Evolutionary conservation across 768 basidiomycete species (phyloP).

Genomic region (Strobilomyces dryophilus): DNA sequence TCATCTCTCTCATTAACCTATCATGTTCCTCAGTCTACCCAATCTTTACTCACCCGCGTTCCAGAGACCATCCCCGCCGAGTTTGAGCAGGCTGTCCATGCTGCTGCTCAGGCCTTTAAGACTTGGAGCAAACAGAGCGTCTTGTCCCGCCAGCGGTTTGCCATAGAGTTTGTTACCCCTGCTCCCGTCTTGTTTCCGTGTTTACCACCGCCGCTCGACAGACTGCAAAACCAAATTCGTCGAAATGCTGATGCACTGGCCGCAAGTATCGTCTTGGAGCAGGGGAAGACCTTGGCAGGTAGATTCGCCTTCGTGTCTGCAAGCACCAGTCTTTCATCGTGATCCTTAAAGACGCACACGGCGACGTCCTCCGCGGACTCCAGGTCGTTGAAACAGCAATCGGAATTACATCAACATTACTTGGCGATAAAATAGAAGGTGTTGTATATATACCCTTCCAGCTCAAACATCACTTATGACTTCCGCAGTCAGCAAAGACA

Average conservation of each 20-base stretch:
- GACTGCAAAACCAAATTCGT: constrained; percentile 83
- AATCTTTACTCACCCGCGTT: constrained; percentile 83
- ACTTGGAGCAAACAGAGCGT: constrained; percentile 86
- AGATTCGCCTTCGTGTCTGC: constrained; percentile 8
- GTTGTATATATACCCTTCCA: constrained; percentile 4
- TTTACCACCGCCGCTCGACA: constrained; percentile 28
- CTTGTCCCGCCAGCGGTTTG: constrained; percentile 82
- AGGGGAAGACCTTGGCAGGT: constrained; percentile 92
- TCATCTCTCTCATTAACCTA: neutral
- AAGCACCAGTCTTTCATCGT: neutral
- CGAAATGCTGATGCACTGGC: constrained; percentile 85
- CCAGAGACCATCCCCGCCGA: constrained; percentile 83
- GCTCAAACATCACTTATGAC: constrained; percentile 13
- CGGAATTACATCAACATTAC: constrained; percentile 76
- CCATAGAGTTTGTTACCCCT: constrained; percentile 67
- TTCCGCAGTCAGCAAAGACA: constrained; percentile 78
- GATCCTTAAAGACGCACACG: constrained; percentile 71
- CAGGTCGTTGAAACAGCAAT: constrained; percentile 84
- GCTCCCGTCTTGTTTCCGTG: neutral
- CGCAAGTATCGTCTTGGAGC: constrained; percentile 86
- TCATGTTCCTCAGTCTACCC: constrained; percentile 61
- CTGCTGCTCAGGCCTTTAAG: constrained; percentile 82
- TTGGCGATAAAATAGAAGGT: constrained; percentile 94
- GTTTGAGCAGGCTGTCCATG: constrained; percentile 78
- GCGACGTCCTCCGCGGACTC: constrained; percentile 88